Evolutionary conservation across 768 basidiomycete genomes (phyloP), one percentile per base, ranked within the genome.

Genomic region (Obba rivulosa): DNA sequence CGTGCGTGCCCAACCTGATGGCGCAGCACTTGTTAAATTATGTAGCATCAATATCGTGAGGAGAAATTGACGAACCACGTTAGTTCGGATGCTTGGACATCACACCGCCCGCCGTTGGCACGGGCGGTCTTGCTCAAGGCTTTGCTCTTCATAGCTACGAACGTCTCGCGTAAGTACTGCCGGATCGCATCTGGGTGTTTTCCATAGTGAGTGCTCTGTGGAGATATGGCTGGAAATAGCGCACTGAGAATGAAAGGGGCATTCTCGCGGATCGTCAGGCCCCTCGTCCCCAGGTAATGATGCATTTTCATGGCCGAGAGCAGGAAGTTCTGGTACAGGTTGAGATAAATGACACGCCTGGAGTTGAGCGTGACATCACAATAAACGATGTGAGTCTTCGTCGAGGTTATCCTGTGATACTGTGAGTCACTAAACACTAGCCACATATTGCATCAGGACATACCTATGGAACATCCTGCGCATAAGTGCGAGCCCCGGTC

Each of bases 281-380:
- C 72, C 81, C 80, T 85, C 44, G 75, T 73, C 31, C 76, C 73
- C 28, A 97, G 68, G 62, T 97, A 96, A 45, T 78, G 75, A 50
- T 90, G 82, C 76, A 92, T 86, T 68, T 90, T 95, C 74, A 92
- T 83, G 0, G 87, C 90, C 2, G 81, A 75, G 37, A 96, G 64
- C 24, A 89, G 65, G 60, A 93, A 86, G 58, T 84, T 88, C 62
- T 92, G 87, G 63, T 92, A 96, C 11, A 95, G 74, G 65, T 97
- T 99, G 45, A 81, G 63, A 63, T 87, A 79, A 9, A 92, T 79
- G 1, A 74, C 75, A 36, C 74, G 59, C 16, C 66, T 55, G 8
- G 78, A 67, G 63, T 94, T 96, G 52, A 95, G 71, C 13, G 63
- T 60, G 4, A 76, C 75, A 61, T 97, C 94, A 43, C 75, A 81